These are phyloP conservation scores for Metschnikowia bowlesiae DNA, from an alignment of 805 yeast genomes.

Conservation along the genomic window DNA sequence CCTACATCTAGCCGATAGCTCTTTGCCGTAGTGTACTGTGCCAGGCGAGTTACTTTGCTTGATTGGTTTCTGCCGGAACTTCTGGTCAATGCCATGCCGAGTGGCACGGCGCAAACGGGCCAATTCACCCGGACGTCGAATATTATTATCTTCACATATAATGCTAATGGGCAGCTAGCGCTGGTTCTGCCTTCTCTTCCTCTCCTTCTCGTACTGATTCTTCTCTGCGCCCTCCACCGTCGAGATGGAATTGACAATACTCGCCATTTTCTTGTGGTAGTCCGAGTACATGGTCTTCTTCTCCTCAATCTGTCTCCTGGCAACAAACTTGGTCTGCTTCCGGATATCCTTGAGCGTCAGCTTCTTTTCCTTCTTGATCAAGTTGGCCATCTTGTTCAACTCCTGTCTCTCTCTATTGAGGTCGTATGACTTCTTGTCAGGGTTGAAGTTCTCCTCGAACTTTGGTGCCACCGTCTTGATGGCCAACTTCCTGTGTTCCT, in stretches of 20 bases:
- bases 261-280: constrained; percentile 87
- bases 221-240: constrained; percentile 95
- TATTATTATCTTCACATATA: neutral
- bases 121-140: neutral
- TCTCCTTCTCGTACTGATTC: constrained; percentile 87
- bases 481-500: constrained; percentile 77
- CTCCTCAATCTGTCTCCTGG: constrained; percentile 76
- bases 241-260: constrained; percentile 77
- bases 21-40: no score
- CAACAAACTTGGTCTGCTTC: constrained; percentile 80
- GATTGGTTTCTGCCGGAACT: neutral
- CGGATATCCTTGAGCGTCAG: constrained; percentile 84
- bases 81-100: neutral
- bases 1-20: no score
- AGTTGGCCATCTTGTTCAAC: constrained; percentile 72
- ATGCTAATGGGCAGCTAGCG: constrained; percentile 6
- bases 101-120: no score
- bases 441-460: constrained; percentile 93
- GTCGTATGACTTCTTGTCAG: constrained; percentile 90
- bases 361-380: constrained; percentile 88
- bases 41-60: no score
- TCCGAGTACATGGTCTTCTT: constrained; percentile 71
- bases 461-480: constrained; percentile 84
- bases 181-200: constrained; percentile 52
- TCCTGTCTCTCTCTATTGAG: constrained; percentile 78